phyloP scores from a whole-genome alignment of 2,329 filamentous ascomycete species.

The Talaromyces sp. region DNA sequence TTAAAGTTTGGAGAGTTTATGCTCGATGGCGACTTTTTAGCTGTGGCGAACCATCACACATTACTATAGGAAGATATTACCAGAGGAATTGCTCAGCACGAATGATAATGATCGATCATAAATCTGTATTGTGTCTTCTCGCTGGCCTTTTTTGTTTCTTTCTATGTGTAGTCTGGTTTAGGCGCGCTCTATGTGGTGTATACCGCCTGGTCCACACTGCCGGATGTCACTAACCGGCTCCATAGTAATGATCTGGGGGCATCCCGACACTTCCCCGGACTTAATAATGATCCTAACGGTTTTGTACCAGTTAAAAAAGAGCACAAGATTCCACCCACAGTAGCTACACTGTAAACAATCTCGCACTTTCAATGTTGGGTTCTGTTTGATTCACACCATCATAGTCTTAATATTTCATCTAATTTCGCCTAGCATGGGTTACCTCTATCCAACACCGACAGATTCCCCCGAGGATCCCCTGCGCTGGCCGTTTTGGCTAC shows the following conservation, averaged over 20 bases:
- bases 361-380: neutral
- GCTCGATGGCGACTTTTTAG: neutral
- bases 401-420: neutral
- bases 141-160: neutral
- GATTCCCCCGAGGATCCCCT: neutral
- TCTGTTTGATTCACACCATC: neutral
- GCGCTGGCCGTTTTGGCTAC: neutral
- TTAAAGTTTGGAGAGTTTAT: neutral
- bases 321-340: neutral
- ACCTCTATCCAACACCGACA: neutral
- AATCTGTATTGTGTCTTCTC: neutral
- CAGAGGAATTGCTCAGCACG: neutral
- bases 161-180: neutral
- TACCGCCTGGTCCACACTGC: neutral
- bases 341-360: neutral
- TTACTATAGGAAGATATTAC: neutral
- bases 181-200: neutral
- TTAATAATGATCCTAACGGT: neutral
- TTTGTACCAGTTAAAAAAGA: neutral
- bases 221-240: neutral
- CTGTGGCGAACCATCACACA: neutral
- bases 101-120: neutral
- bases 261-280: neutral
- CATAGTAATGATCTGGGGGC: neutral
- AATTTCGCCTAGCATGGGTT: neutral